Conservation (phyloP, 2,329 filamentous ascomycete species). For the Trichophyton rubrum region DNA sequence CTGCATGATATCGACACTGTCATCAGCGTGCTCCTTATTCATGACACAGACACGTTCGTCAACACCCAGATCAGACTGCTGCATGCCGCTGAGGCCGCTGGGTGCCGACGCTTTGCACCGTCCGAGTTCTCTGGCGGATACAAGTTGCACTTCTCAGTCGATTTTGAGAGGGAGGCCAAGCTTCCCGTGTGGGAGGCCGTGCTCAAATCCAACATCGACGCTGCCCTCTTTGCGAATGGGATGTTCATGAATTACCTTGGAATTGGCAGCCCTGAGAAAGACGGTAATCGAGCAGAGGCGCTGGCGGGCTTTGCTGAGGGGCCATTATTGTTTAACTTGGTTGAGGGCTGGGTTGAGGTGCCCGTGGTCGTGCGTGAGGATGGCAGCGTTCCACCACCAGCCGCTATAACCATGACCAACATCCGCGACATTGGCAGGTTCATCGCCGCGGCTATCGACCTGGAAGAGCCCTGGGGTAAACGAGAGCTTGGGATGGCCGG, state of each 20-base stretch:
- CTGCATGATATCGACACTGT: slow-evolving; percentile 19
- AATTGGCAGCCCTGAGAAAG: slow-evolving; percentile 13
- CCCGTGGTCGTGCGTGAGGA: slow-evolving; percentile 17
- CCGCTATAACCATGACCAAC: slow-evolving; percentile 20
- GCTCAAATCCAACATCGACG: slow-evolving; percentile 20
- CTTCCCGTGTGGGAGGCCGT: slow-evolving; percentile 20
- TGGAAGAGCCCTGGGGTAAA: slow-evolving; percentile 18
- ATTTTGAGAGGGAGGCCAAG: slow-evolving; percentile 15
- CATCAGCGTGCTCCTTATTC: slow-evolving; percentile 17
- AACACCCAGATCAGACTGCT: slow-evolving; percentile 30
- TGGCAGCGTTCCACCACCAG: slow-evolving; percentile 11
- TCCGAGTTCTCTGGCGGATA: slow-evolving; percentile 27
- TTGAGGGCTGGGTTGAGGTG: slow-evolving; percentile 18
- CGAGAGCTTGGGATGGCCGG: slow-evolving; percentile 25
- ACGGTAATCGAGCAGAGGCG: slow-evolving; percentile 10
- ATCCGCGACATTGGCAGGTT: slow-evolving; percentile 24
- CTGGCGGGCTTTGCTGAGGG: slow-evolving; percentile 13
- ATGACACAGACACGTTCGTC: slow-evolving; percentile 16
- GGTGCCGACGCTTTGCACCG: slow-evolving; percentile 36
- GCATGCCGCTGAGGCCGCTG: slow-evolving; percentile 32
- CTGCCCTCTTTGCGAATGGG: slow-evolving; percentile 22
- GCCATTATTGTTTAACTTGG: slow-evolving; percentile 14
- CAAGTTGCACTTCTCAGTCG: slow-evolving; percentile 14
- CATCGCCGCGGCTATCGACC: slow-evolving; percentile 21
- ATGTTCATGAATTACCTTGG: slow-evolving; percentile 28